Evolutionary conservation across 441 rosid species (phyloP).

Genomic region (Croton setiger): DNA sequence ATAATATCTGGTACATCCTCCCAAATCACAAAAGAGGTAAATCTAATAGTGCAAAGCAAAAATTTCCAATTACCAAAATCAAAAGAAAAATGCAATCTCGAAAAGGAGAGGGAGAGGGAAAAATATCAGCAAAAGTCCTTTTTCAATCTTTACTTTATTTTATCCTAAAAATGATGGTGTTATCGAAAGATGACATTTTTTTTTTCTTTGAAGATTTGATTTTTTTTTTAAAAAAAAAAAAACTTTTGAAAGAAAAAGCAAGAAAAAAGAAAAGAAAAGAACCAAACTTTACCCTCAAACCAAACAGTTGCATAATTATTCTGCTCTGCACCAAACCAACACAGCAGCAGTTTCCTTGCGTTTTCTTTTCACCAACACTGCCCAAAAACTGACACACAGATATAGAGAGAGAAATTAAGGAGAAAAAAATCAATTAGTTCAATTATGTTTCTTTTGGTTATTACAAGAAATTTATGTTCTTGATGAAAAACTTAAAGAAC

Average conservation of each 20-base stretch:
- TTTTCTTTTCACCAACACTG: constrained; percentile 32
- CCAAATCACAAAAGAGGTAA: no score
- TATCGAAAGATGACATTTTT: no score
- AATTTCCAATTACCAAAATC: no score
- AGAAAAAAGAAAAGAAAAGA: background rate
- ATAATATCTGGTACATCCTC: no score
- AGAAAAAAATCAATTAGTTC: constrained; percentile 11
- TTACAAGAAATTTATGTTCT: background rate
- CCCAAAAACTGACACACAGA: constrained; percentile 28
- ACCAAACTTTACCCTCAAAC: background rate
- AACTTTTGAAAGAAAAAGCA: background rate
- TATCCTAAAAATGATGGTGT: background rate
- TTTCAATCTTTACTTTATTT: no score
- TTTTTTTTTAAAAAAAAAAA: background rate
- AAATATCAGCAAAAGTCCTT: no score
- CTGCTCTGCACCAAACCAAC: constrained; percentile 17
- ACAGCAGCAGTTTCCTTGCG: constrained; percentile 22
- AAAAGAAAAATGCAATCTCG: no score
- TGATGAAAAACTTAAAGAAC: background rate
- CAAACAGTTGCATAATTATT: constrained; percentile 8
- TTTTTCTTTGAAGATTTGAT: no score
- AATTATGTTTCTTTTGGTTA: background rate
- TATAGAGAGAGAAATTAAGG: constrained; percentile 15
- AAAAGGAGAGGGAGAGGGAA: no score
- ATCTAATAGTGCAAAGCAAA: no score